Base-by-base conservation (phyloP, 345 rosid genomes). In the Viola odorata region DNA sequence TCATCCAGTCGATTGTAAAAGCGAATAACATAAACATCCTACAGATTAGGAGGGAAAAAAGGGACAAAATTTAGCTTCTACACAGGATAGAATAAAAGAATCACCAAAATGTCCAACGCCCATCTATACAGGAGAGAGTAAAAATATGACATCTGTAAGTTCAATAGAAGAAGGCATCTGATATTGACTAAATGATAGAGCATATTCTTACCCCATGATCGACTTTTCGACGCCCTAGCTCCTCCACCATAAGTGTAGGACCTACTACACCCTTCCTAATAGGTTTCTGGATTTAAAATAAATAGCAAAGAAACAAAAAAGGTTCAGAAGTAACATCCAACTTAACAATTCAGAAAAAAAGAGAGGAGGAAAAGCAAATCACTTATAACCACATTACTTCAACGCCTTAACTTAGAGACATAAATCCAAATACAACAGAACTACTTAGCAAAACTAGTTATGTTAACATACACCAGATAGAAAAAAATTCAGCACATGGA, bases 191-290 rank as follows among this genome's bases (percentile, higher is more conserved):
- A 58, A 14, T 59, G 45, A 65, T 16, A 57, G 53, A n/a, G 44
- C 56, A 60, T 32, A 37, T 55, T 14, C 81, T 67, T 74, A 89
- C 98, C 85, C 85, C 88, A 38, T 51, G 67, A 64, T 76, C 75
- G 69, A 89, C 78, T 74, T 60, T 81, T 55, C 79, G 88, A 56
- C 85, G 91, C 52, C 97, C 98, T 40, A 82, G 75, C 75, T 92
- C 96, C 80, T 87, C 96, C 71, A 92, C 81, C 81, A 79, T 79
- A 50, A 89, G 73, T 37, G 89, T 70, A 8, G 84, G 98, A 58
- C 96, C 90, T 58, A 83, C 76, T 5, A 84, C 87, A 66, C 98
- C 97, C 69, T 69, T 85, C 78, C 96, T 79, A 68, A 92, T 85
- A 65, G 96, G 96, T 75, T 55, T 75, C 97, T 92, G 80, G 45